phyloP scores from a whole-genome alignment of 768 basidiomycete species.

The Guyanaporus albipodus region DNA sequence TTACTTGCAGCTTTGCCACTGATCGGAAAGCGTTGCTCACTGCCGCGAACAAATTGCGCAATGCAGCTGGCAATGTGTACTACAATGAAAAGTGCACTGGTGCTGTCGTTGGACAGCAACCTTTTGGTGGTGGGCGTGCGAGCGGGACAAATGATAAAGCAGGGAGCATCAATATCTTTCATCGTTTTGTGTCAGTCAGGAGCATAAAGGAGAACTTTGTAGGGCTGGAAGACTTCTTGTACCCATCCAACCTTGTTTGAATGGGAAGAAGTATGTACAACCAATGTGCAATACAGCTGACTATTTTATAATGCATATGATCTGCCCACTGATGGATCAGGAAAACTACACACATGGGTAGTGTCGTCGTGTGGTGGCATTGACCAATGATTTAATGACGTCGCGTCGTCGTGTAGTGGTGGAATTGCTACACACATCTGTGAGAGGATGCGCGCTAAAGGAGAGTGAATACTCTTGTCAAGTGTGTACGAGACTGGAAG shows the following conservation, averaged over 20 bases:
- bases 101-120: conserved; percentile 97
- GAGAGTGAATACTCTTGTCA: no score
- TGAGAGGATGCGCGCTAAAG: no score
- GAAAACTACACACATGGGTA: no score
- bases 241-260: conserved; percentile 83
- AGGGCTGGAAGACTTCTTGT: conserved; percentile 70
- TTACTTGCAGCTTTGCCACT: conserved; percentile 61
- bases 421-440: no score
- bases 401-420: no score
- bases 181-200: conserved; percentile 81
- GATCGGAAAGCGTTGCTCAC: conserved; percentile 77
- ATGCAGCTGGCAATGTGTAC: conserved; percentile 95
- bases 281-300: no score
- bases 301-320: no score
- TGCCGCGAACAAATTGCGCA: conserved; percentile 79
- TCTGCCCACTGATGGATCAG: no score
- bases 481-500: no score
- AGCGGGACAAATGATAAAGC: conserved; percentile 99
- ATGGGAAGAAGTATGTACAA: neutral
- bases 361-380: no score
- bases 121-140: conserved; percentile 90
- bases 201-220: conserved; percentile 98
- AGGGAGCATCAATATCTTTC: conserved; percentile 73
- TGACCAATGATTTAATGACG: no score
- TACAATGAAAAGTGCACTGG: conserved; percentile 99